Evolutionary conservation across 2,329 filamentous ascomycete species (phyloP).

Genomic region (Hysterium pulicare): DNA sequence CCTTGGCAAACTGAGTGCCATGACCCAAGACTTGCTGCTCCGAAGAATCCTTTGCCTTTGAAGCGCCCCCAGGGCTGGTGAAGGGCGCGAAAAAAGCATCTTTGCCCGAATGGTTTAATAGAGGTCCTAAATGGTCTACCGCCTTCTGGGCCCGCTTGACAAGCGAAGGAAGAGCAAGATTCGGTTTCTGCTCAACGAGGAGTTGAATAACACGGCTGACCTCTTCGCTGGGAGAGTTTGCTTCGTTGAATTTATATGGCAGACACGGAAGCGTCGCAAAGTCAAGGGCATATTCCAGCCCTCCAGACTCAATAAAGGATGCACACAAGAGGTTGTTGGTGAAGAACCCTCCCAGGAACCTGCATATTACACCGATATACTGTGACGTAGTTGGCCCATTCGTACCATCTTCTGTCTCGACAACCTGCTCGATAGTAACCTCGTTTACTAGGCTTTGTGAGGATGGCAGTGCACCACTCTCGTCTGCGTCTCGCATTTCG

Average conservation of each 20-base stretch:
- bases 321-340: conserved; percentile 69
- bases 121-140: conserved; percentile 63
- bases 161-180: conserved; percentile 77
- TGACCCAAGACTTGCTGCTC: conserved; percentile 42
- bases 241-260: conserved; percentile 66
- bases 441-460: conserved; percentile 13
- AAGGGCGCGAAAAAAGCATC: conserved; percentile 70
- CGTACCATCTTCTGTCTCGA: conserved; percentile 49
- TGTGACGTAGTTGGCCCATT: conserved; percentile 54
- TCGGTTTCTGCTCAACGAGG: conserved; percentile 75
- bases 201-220: conserved; percentile 72
- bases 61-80: conserved; percentile 35
- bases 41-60: conserved; percentile 16
- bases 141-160: conserved; percentile 69
- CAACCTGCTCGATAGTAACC: conserved; percentile 36
- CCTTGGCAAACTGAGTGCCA: conserved; percentile 76
- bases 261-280: conserved; percentile 79
- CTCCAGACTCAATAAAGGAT: conserved; percentile 73
- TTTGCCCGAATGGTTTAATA: conserved; percentile 53
- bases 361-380: conserved; percentile 73
- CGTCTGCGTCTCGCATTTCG: conserved; percentile 59
- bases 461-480: conserved; percentile 7
- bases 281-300: conserved; percentile 79
- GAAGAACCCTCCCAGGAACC: conserved; percentile 75
- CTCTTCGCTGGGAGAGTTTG: conserved; percentile 59